Base-by-base conservation (phyloP, 768 basidiomycete species). In the Ramaria sp. region DNA sequence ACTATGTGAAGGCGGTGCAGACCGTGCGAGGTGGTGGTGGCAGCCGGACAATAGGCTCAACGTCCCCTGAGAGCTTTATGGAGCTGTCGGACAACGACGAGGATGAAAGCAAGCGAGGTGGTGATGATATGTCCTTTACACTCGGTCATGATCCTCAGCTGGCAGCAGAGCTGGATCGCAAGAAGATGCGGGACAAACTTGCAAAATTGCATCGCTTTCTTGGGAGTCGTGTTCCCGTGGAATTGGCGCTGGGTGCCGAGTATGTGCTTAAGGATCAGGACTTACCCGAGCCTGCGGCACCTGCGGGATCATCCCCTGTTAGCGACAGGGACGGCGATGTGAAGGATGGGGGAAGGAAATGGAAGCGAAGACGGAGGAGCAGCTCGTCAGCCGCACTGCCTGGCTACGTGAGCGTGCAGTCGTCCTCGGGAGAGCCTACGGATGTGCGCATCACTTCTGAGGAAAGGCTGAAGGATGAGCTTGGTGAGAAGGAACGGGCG, bases 191-290 rank as follows among this genome's bases (percentile, higher is more conserved):
- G 49, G 85, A 87, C 60, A 81, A 82, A 60, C 70, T 92, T 44
- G 85, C 84, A 3, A 90, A 82, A 65, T 75, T 92, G 3, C 87
- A 91, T 67, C 85, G 89, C 44, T 90, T 85, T 68, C 74, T 91
- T 32, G 89, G 88, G n/a, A 88, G 85, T 18, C 78, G 79, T 30
- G 83, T 92, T 25, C 88, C 88, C 7, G 65, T 76, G 13, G 77
- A 79, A 59, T 77, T 88, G 34, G 81, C 86, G 12, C 73, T 82
- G 37, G 63, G 62, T 7, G 38, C 41, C 2, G 27, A 24, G 22
- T 43, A 53, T 16, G 38, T 54, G 30, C 25, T 57, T 22, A 30
- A 44, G 4, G 60, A 58, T 1, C n/a, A 39, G 18, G 83, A 78
- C 45, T 57, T 66, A 60, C 70, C 58, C 65, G 70, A 63, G n/a